These are phyloP conservation scores for Sonneratia alba DNA, from an alignment of 345 rosid species.

Conservation along the genomic window DNA sequence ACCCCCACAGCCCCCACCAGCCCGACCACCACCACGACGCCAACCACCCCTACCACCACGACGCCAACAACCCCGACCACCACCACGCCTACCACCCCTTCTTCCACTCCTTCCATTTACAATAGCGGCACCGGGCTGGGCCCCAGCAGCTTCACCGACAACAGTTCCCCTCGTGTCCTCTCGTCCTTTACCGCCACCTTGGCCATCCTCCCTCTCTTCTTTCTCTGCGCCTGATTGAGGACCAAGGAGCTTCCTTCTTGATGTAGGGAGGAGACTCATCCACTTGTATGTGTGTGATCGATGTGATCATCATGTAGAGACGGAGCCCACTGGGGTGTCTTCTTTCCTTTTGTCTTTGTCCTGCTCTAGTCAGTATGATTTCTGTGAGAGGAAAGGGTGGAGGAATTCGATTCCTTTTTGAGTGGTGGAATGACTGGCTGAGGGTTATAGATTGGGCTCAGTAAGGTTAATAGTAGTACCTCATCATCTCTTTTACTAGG, in stretches of 20 bases:
- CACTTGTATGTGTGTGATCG: not conserved
- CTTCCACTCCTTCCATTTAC: conserved; percentile 17
- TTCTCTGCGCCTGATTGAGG: conserved; percentile 15
- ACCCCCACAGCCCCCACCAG: not conserved
- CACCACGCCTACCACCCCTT: conserved; percentile 13
- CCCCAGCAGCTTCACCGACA: conserved; percentile 11
- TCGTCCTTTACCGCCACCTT: conserved; percentile 8
- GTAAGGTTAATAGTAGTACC: not conserved
- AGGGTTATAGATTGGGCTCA: conserved; percentile 6
- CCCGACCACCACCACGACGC: not conserved
- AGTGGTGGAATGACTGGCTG: conserved; percentile 12
- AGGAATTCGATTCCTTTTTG: conserved; percentile 36
- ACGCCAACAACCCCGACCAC: conserved; percentile 9
- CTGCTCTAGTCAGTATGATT: not conserved
- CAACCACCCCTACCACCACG: conserved; percentile 14
- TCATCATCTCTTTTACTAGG: not conserved
- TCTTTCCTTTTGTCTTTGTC: not conserved
- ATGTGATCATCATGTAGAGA: conserved; percentile 10
- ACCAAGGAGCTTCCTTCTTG: conserved; percentile 10
- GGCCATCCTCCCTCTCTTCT: conserved; percentile 7
- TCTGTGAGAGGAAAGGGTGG: not conserved
- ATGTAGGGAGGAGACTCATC: conserved; percentile 19
- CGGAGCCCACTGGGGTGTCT: conserved; percentile 16
- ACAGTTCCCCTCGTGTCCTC: not conserved
- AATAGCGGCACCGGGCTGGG: conserved; percentile 17